A percentile compares a stretch with the other conserved stretches of the same genome.
These are phyloP conservation scores for Fusarium robinianum DNA, from an alignment of 2,329 filamentous ascomycete species.

Conservation along the genomic window DNA sequence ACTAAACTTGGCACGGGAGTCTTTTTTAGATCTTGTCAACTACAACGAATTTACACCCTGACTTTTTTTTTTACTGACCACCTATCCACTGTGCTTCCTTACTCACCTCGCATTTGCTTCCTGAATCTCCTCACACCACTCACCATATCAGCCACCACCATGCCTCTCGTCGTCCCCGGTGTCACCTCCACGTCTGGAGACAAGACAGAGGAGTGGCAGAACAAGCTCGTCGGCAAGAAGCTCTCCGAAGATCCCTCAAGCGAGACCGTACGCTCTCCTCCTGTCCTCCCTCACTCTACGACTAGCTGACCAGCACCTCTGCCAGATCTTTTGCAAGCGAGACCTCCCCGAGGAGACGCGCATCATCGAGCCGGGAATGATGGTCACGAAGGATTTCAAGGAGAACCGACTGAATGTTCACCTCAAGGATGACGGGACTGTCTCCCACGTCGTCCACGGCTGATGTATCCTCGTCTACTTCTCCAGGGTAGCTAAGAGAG, in stretches of 20 bases:
- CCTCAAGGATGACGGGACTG: constrained; percentile 62
- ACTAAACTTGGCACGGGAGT: background rate
- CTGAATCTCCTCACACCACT: background rate
- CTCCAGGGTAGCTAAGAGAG: too few relatives aligned
- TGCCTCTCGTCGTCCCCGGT: constrained; percentile 69
- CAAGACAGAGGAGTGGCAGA: constrained; percentile 62
- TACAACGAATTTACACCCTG: too few relatives aligned
- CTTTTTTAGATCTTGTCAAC: too few relatives aligned
- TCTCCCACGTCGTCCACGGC: constrained; percentile 62
- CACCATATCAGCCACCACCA: constrained; percentile 39
- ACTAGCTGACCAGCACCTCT: background rate
- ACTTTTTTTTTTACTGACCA: background rate
- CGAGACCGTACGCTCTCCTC: constrained; percentile 53
- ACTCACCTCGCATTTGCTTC: background rate
- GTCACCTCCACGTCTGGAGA: constrained; percentile 52
- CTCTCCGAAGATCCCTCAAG: constrained; percentile 55
- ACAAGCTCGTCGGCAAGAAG: constrained; percentile 68
- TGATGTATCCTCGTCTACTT: too few relatives aligned
- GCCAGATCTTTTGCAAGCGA: constrained; percentile 62
- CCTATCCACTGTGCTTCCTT: background rate
- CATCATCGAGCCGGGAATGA: constrained; percentile 59
- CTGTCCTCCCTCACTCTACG: background rate
- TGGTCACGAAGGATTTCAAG: constrained; percentile 62
- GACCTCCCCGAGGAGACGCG: constrained; percentile 62
- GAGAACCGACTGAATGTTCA: constrained; percentile 63